Evolutionary conservation across 2,329 filamentous ascomycete species (phyloP).

Genomic region (Lojkania enalia): DNA sequence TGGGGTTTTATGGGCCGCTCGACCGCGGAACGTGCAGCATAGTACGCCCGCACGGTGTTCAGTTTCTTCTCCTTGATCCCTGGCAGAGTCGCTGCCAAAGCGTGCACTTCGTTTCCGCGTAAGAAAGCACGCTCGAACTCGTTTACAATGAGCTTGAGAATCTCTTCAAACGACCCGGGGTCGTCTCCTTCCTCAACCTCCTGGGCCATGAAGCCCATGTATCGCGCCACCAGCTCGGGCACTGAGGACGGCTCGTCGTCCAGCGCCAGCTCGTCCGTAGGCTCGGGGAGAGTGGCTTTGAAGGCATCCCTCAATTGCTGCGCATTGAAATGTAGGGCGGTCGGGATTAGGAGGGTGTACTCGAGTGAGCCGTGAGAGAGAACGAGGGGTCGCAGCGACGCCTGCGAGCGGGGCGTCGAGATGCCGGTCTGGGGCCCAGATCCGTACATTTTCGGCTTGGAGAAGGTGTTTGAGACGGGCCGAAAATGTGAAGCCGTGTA

Average conservation of each 20-base stretch:
- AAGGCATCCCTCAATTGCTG: conserved; percentile 93
- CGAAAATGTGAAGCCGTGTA: too few species aligned
- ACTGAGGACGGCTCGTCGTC: conserved; percentile 99
- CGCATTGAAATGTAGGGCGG: conserved; percentile 93
- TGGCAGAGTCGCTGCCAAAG: conserved; percentile 79
- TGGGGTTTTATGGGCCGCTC: conserved; percentile 88
- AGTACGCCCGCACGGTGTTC: conserved; percentile 87
- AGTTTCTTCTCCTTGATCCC: conserved; percentile 94
- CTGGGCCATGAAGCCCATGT: conserved; percentile 84
- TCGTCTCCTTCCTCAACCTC: conserved; percentile 94
- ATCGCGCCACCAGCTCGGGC: conserved; percentile 87
- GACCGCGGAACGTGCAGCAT: conserved; percentile 79
- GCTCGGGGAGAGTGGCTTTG: conserved; percentile 77
- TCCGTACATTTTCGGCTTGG: conserved; percentile 83
- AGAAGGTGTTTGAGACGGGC: conserved; percentile 4
- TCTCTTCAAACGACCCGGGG: conserved; percentile 86
- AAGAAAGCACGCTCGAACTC: conserved; percentile 97
- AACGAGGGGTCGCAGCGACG: conserved; percentile 87
- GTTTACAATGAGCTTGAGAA: conserved; percentile 87
- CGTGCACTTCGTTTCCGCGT: conserved; percentile 94
- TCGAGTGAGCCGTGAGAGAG: conserved; percentile 94
- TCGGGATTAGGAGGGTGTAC: conserved; percentile 93
- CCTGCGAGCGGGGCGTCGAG: conserved; percentile 91
- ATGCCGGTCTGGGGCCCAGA: conserved; percentile 92
- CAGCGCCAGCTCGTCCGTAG: conserved; percentile 95